Percentiles rank a stretch among this genome's conserved stretches.
phyloP scores from a whole-genome alignment of 2,329 filamentous ascomycete species.

The Scopulariopsis brevicaulis region DNA sequence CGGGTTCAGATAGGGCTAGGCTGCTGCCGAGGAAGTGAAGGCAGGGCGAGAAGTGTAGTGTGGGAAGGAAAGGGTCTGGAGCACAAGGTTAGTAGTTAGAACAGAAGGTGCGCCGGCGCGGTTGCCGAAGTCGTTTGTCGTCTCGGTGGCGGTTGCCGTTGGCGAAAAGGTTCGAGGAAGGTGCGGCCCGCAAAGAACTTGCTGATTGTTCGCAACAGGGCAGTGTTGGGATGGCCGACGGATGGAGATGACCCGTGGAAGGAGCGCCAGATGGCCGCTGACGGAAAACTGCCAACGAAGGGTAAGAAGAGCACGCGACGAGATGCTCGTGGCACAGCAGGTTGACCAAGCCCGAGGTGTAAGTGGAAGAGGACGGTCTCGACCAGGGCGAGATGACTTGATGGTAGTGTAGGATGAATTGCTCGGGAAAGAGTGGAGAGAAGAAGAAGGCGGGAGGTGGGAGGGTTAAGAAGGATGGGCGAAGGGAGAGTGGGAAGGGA shows the following conservation, averaged over 20 bases:
- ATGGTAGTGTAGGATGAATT: conserved; percentile 9
- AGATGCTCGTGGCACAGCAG: background rate
- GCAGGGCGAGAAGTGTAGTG: conserved; percentile 7
- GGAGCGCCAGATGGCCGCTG: background rate
- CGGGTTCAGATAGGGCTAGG: background rate
- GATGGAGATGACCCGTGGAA: background rate
- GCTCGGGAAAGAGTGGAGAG: conserved; percentile 13
- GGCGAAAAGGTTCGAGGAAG: background rate
- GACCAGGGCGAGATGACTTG: background rate
- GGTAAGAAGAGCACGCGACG: background rate
- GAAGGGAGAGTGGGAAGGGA: conserved; percentile 11
- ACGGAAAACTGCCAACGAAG: background rate
- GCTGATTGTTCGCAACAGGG: background rate
- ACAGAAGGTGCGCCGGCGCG: background rate
- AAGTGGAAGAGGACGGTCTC: conserved; percentile 7
- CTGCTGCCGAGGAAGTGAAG: conserved; percentile 5
- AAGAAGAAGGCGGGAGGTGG: conserved; percentile 12
- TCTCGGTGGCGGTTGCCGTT: background rate
- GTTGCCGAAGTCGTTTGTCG: background rate
- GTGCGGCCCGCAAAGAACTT: background rate
- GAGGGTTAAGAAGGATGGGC: conserved; percentile 5
- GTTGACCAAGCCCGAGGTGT: background rate
- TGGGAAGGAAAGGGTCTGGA: conserved; percentile 9
- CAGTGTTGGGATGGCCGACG: background rate
- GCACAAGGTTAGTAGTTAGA: conserved; percentile 7